Evolutionary conservation across 495 filamentous ascomycete genomes (phyloP).

Genomic region (Neurospora tetrasperma): DNA sequence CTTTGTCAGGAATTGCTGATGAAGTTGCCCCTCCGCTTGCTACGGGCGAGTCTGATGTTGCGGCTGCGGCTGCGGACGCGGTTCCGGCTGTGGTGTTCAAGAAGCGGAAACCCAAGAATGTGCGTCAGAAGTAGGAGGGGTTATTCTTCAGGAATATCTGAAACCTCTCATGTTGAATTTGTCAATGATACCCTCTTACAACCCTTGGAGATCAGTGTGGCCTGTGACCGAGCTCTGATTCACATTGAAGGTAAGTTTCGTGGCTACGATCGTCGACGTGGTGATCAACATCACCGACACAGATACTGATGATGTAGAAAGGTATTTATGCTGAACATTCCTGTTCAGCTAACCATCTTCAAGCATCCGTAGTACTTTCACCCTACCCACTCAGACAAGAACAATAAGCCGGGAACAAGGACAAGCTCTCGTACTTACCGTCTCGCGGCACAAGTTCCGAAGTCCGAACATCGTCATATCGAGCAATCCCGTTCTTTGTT

Average conservation of each 20-base stretch:
- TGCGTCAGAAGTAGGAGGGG: slow-evolving; percentile 40
- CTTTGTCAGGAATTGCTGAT: slow-evolving; percentile 3
- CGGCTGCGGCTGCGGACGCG: not conserved
- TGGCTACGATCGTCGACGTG: not conserved
- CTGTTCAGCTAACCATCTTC: not conserved
- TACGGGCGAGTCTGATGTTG: not conserved
- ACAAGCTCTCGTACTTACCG: not conserved
- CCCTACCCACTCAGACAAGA: not conserved
- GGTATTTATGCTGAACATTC: not conserved
- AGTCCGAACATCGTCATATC: not conserved
- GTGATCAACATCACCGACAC: not conserved
- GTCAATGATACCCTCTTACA: slow-evolving; percentile 12
- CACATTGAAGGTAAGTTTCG: not conserved
- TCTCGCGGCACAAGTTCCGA: not conserved
- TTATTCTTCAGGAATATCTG: not conserved
- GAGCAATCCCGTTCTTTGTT: not conserved
- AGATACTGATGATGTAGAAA: not conserved
- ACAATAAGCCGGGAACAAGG: not conserved
- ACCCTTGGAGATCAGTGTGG: not conserved
- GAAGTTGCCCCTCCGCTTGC: not conserved
- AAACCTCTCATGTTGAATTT: not conserved
- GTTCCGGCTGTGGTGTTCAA: slow-evolving; percentile 60
- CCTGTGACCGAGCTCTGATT: not conserved
- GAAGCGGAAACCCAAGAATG: slow-evolving; percentile 76
- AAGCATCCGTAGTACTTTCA: not conserved